Evolutionary conservation across 345 rosid genomes (phyloP), one percentile per base, ranked within the genome.

Genomic region (Brassica cretica): DNA sequence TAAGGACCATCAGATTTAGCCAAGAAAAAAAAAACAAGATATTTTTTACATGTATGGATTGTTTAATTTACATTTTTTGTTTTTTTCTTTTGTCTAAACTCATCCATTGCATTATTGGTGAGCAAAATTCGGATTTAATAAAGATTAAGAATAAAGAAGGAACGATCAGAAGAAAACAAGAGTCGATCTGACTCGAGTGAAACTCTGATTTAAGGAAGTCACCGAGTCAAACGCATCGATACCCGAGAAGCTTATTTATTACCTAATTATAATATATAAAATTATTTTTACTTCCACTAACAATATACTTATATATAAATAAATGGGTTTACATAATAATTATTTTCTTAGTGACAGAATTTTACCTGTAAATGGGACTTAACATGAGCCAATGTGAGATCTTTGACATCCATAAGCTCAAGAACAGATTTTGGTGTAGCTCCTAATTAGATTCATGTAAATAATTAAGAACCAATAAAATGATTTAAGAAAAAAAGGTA

Each of bases 331-430:
- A 24, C 16, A 35, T 33, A 64, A 3, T 53, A 16, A 70, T 30
- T 12, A n/a, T 30, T 6, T 19, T 27, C 24, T 21, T 61, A 46
- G 61, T 19, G 18, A 32, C 14, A 65, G 6, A 64, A 18, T 19
- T 27, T 18, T 80, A 93, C 98, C 97, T 93, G 98, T 70, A 93
- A 86, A 84, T 93, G 98, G 53, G 98, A 93, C 80, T 93, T 93
- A 81, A 93, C 98, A 88, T 93, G 98, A 29, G 98, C 97, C 81
- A 93, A 86, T 64, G 98, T 93, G 71, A 93, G 96, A 90, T 93
- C 98, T 85, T 93, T 93, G 44, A 93, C 97, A 91, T 91, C 97
- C 98, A 93, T 93, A 25, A 93, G 95, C 88, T 93, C 98, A 75
- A 93, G 98, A 81, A 93, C 98, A 70, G 97, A 91, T 80, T 93